Evolutionary conservation across 345 rosid genomes (phyloP).

Genomic region (Aquilaria malaccensis): DNA sequence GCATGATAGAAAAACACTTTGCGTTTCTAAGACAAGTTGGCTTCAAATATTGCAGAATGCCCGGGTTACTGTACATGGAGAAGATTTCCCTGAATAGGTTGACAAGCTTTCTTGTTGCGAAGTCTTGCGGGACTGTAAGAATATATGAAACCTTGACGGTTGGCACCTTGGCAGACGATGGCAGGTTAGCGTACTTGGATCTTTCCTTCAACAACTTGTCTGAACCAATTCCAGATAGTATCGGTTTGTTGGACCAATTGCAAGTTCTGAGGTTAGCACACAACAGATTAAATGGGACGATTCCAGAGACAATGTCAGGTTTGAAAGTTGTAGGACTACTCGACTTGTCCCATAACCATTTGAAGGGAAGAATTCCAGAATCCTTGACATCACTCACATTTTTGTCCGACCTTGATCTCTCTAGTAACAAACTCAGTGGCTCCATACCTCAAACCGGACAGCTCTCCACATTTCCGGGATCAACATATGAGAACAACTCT

Average conservation of each 20-base stretch:
- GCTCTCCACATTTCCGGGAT: conserved; percentile 66
- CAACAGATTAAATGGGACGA: conserved; percentile 54
- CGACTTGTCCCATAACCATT: conserved; percentile 69
- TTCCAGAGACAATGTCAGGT: conserved; percentile 64
- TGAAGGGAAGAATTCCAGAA: conserved; percentile 62
- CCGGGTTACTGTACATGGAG: conserved; percentile 64
- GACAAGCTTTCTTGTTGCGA: conserved; percentile 55
- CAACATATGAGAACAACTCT: conserved; percentile 73
- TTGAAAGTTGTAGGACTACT: conserved; percentile 59
- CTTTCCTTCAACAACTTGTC: conserved; percentile 60
- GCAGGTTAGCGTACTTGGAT: conserved; percentile 75
- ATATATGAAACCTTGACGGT: conserved; percentile 60
- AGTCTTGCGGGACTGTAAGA: conserved; percentile 65
- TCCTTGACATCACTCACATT: conserved; percentile 62
- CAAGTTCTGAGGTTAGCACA: conserved; percentile 77
- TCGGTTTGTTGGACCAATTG: conserved; percentile 52
- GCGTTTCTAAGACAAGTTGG: conserved; percentile 77
- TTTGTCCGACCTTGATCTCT: conserved; percentile 79
- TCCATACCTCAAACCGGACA: conserved; percentile 77
- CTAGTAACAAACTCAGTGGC: conserved; percentile 75
- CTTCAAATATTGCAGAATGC: conserved; percentile 68
- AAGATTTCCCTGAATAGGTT: conserved; percentile 55
- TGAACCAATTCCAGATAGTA: conserved; percentile 52
- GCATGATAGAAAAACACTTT: conserved; percentile 25
- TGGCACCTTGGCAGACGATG: conserved; percentile 47